Conservation (phyloP, 768 basidiomycete genomes). For the Tubosaeta sp. region DNA sequence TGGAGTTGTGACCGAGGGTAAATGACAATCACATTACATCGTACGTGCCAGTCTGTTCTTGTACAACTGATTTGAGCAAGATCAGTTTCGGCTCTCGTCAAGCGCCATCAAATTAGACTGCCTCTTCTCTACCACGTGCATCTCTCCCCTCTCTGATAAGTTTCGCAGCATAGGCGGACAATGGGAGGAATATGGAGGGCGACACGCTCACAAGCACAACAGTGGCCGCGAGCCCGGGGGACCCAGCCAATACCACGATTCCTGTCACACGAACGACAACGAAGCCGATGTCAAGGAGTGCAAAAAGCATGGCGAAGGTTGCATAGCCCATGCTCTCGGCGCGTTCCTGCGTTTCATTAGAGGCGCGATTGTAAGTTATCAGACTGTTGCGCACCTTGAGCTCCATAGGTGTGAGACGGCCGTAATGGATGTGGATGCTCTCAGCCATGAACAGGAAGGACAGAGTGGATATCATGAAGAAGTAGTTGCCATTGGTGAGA, state of each 20-base stretch:
- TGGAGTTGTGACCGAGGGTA: no score
- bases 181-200: no score
- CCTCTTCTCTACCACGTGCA: no score
- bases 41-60: no score
- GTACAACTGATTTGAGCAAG: no score
- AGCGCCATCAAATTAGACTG: no score
- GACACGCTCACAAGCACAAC: no score
- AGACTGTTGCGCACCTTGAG: conserved; percentile 4
- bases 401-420: conserved; percentile 14
- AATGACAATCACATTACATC: no score
- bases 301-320: conserved; percentile 5
- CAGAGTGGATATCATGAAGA: conserved; percentile 13
- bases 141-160: no score
- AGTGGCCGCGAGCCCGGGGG: no score
- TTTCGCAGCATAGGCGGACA: no score
- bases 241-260: neutral
- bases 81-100: no score
- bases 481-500: conserved; percentile 1
- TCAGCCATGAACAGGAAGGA: conserved; percentile 18
- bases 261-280: conserved; percentile 14
- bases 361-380: neutral
- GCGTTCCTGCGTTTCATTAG: conserved; percentile 6
- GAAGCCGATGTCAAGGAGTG: conserved; percentile 12
- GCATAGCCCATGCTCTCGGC: conserved; percentile 9
- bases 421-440: conserved; percentile 15